phyloP scores from a whole-genome alignment of 2,329 filamentous ascomycete genomes.

The Cordyceps sp. region DNA sequence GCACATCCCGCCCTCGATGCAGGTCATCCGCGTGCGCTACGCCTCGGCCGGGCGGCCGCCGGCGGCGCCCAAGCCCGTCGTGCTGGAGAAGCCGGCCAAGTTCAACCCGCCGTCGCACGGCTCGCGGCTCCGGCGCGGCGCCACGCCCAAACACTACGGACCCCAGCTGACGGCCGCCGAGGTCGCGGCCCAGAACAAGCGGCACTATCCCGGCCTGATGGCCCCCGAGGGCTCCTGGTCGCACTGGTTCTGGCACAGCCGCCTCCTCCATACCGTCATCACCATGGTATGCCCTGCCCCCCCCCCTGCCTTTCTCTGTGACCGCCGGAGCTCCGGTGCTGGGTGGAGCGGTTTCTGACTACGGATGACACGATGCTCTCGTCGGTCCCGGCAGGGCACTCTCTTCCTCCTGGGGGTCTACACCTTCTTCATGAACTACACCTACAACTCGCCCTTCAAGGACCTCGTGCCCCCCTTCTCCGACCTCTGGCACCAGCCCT shows the following conservation, averaged over 20 bases:
- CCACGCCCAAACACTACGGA: conserved; percentile 53
- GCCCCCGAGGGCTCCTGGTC: conserved; percentile 67
- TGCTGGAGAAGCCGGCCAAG: conserved; percentile 73
- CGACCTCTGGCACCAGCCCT: conserved; percentile 52
- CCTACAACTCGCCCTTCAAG: conserved; percentile 59
- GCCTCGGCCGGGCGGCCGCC: conserved; percentile 8
- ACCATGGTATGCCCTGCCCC: conserved; percentile 48
- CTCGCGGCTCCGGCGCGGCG: conserved; percentile 41
- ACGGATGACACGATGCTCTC: background rate
- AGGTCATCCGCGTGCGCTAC: conserved; percentile 18
- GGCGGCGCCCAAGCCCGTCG: conserved; percentile 36
- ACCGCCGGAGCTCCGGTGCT: background rate
- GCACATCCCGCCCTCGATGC: no score
- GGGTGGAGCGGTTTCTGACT: background rate
- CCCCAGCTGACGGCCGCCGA: conserved; percentile 52
- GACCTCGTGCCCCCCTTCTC: conserved; percentile 60
- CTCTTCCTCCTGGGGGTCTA: conserved; percentile 51
- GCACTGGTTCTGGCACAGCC: conserved; percentile 71
- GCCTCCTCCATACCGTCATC: conserved; percentile 63
- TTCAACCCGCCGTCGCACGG: conserved; percentile 90
- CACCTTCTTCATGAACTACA: conserved; percentile 67
- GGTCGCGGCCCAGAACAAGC: conserved; percentile 44
- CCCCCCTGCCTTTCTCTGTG: background rate
- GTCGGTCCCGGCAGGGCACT: conserved; percentile 48
- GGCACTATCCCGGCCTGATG: conserved; percentile 78